phyloP scores from a whole-genome alignment of 2,329 filamentous ascomycete species.

The Capronia coronata region DNA sequence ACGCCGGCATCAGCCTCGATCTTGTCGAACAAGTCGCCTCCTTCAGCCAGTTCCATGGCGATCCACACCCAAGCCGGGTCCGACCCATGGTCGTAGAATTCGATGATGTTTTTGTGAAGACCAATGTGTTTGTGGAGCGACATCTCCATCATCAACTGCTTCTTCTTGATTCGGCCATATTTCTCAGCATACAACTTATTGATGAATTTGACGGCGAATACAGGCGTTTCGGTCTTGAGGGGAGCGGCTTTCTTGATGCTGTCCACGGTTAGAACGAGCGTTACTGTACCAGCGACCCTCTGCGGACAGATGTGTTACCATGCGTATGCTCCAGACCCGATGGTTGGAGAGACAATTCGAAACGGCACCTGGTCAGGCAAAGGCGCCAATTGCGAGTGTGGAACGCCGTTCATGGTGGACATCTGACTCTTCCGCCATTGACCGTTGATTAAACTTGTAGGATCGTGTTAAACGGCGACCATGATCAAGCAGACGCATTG shows the following conservation, averaged over 20 bases:
- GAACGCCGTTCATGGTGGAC: conserved; percentile 22
- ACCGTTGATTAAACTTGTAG: neutral
- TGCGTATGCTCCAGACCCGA: conserved; percentile 93
- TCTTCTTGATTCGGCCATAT: conserved; percentile 77
- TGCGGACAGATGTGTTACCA: conserved; percentile 55
- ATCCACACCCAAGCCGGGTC: conserved; percentile 91
- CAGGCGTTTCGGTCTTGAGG: conserved; percentile 57
- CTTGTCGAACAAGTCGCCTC: conserved; percentile 97
- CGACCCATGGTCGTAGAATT: conserved; percentile 82
- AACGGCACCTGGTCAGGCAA: conserved; percentile 75
- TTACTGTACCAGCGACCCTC: neutral
- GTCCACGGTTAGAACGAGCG: conserved; percentile 29
- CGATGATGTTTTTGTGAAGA: conserved; percentile 86
- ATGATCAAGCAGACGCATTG: neutral
- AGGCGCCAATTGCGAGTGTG: conserved; percentile 79
- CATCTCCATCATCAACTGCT: conserved; percentile 88
- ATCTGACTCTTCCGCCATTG: neutral
- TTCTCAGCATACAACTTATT: conserved; percentile 92
- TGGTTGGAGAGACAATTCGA: conserved; percentile 89
- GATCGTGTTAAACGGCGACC: neutral
- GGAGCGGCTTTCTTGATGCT: conserved; percentile 93
- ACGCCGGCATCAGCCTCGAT: conserved; percentile 96
- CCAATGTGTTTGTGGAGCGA: conserved; percentile 82
- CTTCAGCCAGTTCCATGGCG: conserved; percentile 93
- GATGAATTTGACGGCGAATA: conserved; percentile 98